These are phyloP conservation scores for Clitocybe nebularis DNA, from an alignment of 1,284 basidiomycete species.

Conservation along the genomic window DNA sequence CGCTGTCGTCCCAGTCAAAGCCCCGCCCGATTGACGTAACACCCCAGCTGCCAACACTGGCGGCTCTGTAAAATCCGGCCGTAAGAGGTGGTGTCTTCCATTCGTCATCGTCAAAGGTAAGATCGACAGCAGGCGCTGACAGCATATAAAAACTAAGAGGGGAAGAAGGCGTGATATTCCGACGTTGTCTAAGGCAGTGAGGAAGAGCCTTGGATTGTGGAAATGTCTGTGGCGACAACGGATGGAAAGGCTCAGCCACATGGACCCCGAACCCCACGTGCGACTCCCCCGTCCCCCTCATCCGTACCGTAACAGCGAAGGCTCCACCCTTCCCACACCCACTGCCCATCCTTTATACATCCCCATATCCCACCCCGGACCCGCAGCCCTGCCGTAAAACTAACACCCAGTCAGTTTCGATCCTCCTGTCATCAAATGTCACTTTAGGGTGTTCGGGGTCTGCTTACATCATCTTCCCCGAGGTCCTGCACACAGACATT, in stretches of 20 bases:
- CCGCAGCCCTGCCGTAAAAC: no score
- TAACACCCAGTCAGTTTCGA: no score
- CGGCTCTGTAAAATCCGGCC: slow-evolving; percentile 52
- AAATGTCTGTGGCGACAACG: no score
- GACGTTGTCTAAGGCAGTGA: slow-evolving; percentile 4
- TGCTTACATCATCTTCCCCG: slow-evolving; percentile 8
- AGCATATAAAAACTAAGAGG: slow-evolving; percentile 42
- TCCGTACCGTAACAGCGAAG: no score
- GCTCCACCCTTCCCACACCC: no score
- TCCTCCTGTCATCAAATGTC: not conserved
- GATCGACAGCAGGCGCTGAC: slow-evolving; percentile 52
- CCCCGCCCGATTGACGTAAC: slow-evolving; percentile 79
- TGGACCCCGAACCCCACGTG: slow-evolving; percentile 1
- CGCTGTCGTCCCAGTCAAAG: slow-evolving; percentile 65
- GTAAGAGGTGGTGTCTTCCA: slow-evolving; percentile 49
- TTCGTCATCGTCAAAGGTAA: slow-evolving; percentile 63
- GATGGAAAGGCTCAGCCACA: not conserved
- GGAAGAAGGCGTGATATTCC: slow-evolving; percentile 6
- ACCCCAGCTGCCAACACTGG: slow-evolving; percentile 74
- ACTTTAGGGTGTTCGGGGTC: slow-evolving; percentile 2
- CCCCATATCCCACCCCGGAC: no score
- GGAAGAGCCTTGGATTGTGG: slow-evolving; percentile 1
- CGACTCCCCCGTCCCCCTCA: not conserved
- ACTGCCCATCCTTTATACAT: no score
- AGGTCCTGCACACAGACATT: not conserved